Conservation (phyloP, 2,329 filamentous ascomycete species). For the Colletotrichum truncatum region DNA sequence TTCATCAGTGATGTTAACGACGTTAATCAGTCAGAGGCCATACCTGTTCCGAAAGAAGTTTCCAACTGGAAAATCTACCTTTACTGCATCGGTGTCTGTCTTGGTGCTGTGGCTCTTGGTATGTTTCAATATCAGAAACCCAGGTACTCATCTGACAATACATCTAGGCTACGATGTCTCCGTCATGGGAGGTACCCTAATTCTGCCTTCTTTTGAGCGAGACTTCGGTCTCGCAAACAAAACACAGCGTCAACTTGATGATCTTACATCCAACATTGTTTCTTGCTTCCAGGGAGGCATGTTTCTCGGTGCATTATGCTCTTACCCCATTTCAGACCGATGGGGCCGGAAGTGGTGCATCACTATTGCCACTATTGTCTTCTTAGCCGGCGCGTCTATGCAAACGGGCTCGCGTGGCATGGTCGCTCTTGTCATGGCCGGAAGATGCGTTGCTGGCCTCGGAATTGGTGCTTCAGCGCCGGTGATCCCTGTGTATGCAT, state of each 20-base stretch:
- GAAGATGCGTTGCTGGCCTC: constrained; percentile 61
- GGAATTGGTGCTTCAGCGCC: constrained; percentile 59
- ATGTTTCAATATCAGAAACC: too few species aligned
- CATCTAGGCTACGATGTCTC: neutral
- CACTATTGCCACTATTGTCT: constrained; percentile 43
- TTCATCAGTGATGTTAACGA: too few species aligned
- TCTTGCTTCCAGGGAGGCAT: constrained; percentile 13
- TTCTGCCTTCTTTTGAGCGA: neutral
- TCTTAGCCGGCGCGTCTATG: constrained; percentile 57
- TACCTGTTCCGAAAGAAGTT: too few species aligned
- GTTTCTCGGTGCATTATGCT: neutral
- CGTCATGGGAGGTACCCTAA: neutral
- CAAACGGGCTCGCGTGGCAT: constrained; percentile 39
- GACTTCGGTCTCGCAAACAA: constrained; percentile 28
- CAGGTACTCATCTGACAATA: too few species aligned
- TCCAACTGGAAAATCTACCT: too few species aligned
- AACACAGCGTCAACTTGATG: constrained; percentile 11
- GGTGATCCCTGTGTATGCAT: constrained; percentile 65
- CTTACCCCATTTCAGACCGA: neutral
- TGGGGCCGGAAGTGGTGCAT: neutral
- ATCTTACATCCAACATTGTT: constrained; percentile 40
- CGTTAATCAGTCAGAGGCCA: too few species aligned
- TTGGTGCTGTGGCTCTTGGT: too few species aligned
- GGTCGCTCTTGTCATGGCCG: constrained; percentile 64
- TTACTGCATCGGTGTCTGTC: too few species aligned